These are phyloP conservation scores for Macroventuria anomochaeta DNA, from an alignment of 2,329 filamentous ascomycete genomes.

Conservation along the genomic window DNA sequence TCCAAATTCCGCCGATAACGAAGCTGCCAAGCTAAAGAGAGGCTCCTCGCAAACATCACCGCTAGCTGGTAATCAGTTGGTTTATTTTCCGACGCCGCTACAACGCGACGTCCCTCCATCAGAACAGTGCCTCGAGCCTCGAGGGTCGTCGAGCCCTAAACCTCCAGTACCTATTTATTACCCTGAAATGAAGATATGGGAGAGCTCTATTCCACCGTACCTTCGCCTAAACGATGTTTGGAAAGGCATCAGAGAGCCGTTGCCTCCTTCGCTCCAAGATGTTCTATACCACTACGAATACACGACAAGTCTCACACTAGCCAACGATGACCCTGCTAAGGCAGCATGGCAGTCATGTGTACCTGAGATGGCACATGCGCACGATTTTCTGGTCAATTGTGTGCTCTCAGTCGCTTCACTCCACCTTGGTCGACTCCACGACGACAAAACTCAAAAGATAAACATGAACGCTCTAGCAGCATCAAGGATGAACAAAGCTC, in stretches of 20 bases:
- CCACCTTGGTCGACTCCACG: slow-evolving; percentile 52
- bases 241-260: slow-evolving; percentile 33
- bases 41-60: not conserved
- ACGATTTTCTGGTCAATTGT: slow-evolving; percentile 55
- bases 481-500: slow-evolving; percentile 44
- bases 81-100: slow-evolving; percentile 10
- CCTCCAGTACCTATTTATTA: not conserved
- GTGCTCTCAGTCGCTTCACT: slow-evolving; percentile 56
- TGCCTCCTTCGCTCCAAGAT: slow-evolving; percentile 33
- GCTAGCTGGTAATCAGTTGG: slow-evolving; percentile 8
- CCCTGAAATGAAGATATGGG: slow-evolving; percentile 11
- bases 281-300: slow-evolving; percentile 46
- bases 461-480: slow-evolving; percentile 39
- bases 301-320: slow-evolving; percentile 41
- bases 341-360: slow-evolving; percentile 42
- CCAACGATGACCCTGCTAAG: slow-evolving; percentile 39
- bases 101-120: slow-evolving; percentile 16
- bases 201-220: slow-evolving; percentile 27
- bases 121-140: slow-evolving; percentile 1
- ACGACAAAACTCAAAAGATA: slow-evolving; percentile 24
- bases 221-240: slow-evolving; percentile 38
- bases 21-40: not conserved
- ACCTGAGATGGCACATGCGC: slow-evolving; percentile 50
- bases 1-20: not conserved
- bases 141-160: not conserved